A percentile compares a stretch with the other conserved stretches of the same genome.
phyloP scores from a whole-genome alignment of 192 early-diverging fungal genomes.

The Coemansia pectinata region DNA sequence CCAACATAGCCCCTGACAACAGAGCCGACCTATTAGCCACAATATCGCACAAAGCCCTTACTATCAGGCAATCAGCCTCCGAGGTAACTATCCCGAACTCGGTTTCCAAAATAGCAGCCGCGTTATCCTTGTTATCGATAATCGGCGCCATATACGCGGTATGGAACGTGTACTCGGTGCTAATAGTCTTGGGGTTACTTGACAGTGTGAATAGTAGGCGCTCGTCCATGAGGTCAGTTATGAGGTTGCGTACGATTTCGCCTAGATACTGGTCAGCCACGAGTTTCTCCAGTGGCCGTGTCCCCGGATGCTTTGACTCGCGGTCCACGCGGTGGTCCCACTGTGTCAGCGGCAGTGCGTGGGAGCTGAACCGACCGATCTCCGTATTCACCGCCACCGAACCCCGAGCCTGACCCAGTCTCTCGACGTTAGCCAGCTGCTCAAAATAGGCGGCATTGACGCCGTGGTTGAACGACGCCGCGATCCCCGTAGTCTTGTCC shows the following conservation, averaged over 20 bases:
- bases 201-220: conserved; percentile 68
- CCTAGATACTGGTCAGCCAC: conserved; percentile 92
- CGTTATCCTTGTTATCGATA: conserved; percentile 68
- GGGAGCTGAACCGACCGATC: conserved; percentile 78
- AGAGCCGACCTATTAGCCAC: conserved; percentile 82
- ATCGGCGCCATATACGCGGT: conserved; percentile 73
- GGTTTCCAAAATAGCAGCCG: conserved; percentile 67
- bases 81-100: conserved; percentile 65
- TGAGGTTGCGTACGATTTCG: conserved; percentile 77
- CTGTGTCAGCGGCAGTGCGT: conserved; percentile 72
- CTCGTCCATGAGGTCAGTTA: conserved; percentile 80
- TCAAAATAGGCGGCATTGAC: conserved; percentile 94
- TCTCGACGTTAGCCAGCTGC: conserved; percentile 65
- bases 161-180: conserved; percentile 69
- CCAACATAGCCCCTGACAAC: conserved; percentile 64
- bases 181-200: conserved; percentile 54
- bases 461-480: conserved; percentile 88
- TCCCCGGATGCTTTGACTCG: conserved; percentile 70
- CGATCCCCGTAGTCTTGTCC: conserved; percentile 70
- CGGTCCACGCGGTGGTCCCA: conserved; percentile 84
- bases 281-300: conserved; percentile 86
- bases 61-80: conserved; percentile 70
- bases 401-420: conserved; percentile 38
- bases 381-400: conserved; percentile 91
- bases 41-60: conserved; percentile 77